Evolutionary conservation across 176 grass and related monocot species (phyloP).

Genomic region (Zea luxurians): DNA sequence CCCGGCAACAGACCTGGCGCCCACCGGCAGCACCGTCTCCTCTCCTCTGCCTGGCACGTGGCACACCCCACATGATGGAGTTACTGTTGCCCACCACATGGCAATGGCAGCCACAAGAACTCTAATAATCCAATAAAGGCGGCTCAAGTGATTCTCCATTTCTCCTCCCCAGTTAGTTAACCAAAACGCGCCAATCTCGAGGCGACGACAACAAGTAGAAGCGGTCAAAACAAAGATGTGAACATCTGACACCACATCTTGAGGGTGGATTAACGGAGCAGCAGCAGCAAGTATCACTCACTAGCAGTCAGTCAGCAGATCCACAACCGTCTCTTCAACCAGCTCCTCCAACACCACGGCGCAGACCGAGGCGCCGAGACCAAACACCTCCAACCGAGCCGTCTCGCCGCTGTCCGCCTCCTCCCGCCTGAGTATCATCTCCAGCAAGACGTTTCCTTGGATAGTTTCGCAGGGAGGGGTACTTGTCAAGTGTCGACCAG

Average conservation of each 20-base stretch:
- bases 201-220: constrained; percentile 21
- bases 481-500: constrained; percentile 68
- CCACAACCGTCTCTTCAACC: constrained; percentile 59
- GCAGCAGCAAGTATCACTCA: constrained; percentile 46
- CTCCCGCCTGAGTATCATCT: constrained; percentile 74
- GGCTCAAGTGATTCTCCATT: constrained; percentile 35
- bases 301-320: constrained; percentile 46
- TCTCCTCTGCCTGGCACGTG: constrained; percentile 28
- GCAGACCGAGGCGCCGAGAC: constrained; percentile 49
- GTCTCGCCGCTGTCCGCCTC: constrained; percentile 41
- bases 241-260: constrained; percentile 44
- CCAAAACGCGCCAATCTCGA: constrained; percentile 14
- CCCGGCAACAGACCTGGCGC: neutral
- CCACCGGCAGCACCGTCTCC: neutral
- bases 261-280: constrained; percentile 33
- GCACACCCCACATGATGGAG: too few species aligned
- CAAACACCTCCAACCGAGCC: constrained; percentile 56
- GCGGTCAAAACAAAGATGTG: neutral
- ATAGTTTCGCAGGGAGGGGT: constrained; percentile 39
- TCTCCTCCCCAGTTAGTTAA: neutral
- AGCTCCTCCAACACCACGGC: constrained; percentile 59
- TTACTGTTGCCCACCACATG: too few species aligned
- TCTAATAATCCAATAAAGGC: too few species aligned
- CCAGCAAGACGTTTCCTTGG: constrained; percentile 51
- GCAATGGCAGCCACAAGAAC: too few species aligned